Evolutionary conservation across 148 eudicot genomes (phyloP).

Genomic region (Polygonum aviculare): DNA sequence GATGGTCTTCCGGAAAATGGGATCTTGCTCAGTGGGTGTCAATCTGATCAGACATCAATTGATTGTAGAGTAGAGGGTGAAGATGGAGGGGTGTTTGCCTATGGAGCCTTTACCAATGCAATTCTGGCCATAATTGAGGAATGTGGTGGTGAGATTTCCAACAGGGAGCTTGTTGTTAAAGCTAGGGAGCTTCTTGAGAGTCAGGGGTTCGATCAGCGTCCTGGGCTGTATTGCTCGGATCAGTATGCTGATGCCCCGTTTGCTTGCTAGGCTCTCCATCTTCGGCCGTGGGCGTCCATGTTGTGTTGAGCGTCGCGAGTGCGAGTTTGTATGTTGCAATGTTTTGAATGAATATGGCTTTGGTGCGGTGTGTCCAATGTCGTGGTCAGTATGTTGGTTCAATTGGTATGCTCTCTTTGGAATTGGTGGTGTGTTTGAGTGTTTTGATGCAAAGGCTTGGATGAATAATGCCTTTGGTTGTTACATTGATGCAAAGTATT

Average conservation of each 20-base stretch:
- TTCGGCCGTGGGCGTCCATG: not conserved
- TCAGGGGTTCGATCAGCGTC: constrained; percentile 74
- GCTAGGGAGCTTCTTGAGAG: constrained; percentile 53
- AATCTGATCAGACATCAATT: constrained; percentile 19
- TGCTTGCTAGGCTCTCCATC: constrained; percentile 29
- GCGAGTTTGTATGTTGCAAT: not conserved
- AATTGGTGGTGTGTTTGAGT: too few relatives aligned
- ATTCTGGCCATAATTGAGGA: constrained; percentile 15
- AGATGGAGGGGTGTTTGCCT: not conserved
- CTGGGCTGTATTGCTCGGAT: constrained; percentile 70
- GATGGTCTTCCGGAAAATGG: constrained; percentile 14
- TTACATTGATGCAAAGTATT: too few relatives aligned
- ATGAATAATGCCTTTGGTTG: too few relatives aligned
- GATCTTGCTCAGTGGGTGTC: constrained; percentile 21
- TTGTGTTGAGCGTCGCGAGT: not conserved
- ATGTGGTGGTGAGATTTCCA: constrained; percentile 14
- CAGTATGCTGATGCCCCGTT: constrained; percentile 46
- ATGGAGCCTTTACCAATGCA: constrained; percentile 23
- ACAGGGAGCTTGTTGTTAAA: constrained; percentile 46
- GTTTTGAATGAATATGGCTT: too few relatives aligned
- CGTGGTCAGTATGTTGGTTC: too few relatives aligned
- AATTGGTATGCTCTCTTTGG: too few relatives aligned
- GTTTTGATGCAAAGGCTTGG: too few relatives aligned
- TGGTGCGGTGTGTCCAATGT: too few relatives aligned
- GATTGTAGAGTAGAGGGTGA: constrained; percentile 16